Percentiles rank a stretch among this genome's conserved stretches.
Conservation (phyloP, 305 asterid species). For the Fraxinus platypoda region DNA sequence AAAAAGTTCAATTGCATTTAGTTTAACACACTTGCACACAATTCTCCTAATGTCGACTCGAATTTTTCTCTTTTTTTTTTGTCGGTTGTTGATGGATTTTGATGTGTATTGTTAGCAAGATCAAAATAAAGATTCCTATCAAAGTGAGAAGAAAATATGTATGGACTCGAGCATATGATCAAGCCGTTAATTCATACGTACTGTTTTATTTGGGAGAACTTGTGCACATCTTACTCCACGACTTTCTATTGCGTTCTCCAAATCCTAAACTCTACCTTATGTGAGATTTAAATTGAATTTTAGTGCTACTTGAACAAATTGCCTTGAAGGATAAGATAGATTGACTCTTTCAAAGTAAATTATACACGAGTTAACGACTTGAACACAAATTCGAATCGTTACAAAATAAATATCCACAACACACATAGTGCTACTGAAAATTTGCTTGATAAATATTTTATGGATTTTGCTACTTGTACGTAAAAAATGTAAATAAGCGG, state of each 20-base stretch:
- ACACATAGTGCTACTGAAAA: too few relatives aligned
- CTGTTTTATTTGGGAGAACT: neutral
- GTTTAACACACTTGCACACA: too few relatives aligned
- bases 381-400: too few relatives aligned
- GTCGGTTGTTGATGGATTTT: neutral
- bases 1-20: neutral
- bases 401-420: too few relatives aligned
- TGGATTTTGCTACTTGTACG: too few relatives aligned
- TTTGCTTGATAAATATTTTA: too few relatives aligned
- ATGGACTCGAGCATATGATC: neutral
- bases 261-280: neutral
- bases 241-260: neutral
- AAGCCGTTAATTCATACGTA: too few relatives aligned
- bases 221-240: neutral
- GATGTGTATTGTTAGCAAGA: neutral
- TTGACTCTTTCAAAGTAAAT: too few relatives aligned
- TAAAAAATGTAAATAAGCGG: too few relatives aligned
- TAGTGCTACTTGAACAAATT: too few relatives aligned
- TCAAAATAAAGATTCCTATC: constrained; percentile 6
- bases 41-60: neutral
- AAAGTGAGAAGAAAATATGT: neutral
- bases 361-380: too few relatives aligned
- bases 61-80: too few relatives aligned
- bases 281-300: neutral
- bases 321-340: neutral